Evolutionary conservation across 768 basidiomycete genomes (phyloP), one percentile per base, ranked within the genome.

Genomic region (Trametes gibbosa): DNA sequence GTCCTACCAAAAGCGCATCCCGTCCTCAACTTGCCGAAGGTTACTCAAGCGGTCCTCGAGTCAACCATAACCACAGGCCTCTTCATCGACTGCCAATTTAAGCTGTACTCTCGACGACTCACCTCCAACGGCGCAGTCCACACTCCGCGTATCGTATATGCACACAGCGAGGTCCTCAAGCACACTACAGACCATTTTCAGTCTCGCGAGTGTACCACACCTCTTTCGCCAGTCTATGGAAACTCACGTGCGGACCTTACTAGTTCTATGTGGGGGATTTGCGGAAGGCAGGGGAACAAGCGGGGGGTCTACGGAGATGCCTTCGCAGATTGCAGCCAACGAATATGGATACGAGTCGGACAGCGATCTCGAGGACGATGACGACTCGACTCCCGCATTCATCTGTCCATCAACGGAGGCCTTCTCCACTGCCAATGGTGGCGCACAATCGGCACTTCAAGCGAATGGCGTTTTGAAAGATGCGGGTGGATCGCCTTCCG

Each of bases 341-440:
- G 46, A 48, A 17, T 56, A 48, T 12, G 54, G 37, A 39, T 56
- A 56, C 17, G 54, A 48, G 1, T 56, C 45, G 35, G 54, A 56
- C 23, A 56, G 54, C 37, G 54, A 56, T 24, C 17, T 56, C 6
- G 54, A 56, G 5, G 54, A 56, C 35, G 54, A 56, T 5, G 5
- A n/a, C 9, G 35, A 17, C 6, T n/a, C 12, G n/a, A 32, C 29
- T 5, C 29, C 29, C 4, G 4, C 29, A 10, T 32, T 32, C 29
- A 32, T 32, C 29, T 4, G 29, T 32, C 29, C 29, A 10, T 32
- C 29, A 32, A 32, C 29, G 5, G 29, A 32, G 29, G 29, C 29
- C 29, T 32, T 32, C 4, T 10, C 29, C 10, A 32, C 29, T 32
- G 10, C 5, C 29, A 32, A 32, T 32, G 29, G 29, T 10, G 29